phyloP scores from a whole-genome alignment of 345 rosid species.

The Balakata baccata region DNA sequence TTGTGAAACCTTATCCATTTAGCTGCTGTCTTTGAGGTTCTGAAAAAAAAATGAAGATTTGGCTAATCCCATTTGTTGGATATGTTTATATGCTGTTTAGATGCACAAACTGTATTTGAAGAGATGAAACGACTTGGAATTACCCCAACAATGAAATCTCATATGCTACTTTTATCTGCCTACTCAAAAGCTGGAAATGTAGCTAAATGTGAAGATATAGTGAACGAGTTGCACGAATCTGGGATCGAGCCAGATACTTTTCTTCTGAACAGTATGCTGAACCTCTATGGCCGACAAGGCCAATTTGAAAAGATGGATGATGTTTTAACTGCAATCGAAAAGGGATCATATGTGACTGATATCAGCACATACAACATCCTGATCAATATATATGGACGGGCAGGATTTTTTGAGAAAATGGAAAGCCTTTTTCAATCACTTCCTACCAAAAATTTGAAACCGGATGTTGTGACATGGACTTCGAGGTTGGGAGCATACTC shows the following conservation, averaged over 20 bases:
- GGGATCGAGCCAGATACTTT: slow-evolving; percentile 80
- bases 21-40: background rate
- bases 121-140: slow-evolving; percentile 79
- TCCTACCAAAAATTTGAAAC: slow-evolving; percentile 37
- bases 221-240: slow-evolving; percentile 61
- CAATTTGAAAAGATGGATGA: slow-evolving; percentile 76
- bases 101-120: slow-evolving; percentile 75
- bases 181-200: slow-evolving; percentile 64
- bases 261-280: slow-evolving; percentile 77
- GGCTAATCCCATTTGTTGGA: background rate
- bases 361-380: slow-evolving; percentile 83
- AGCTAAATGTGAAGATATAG: slow-evolving; percentile 66
- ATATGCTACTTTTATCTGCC: slow-evolving; percentile 85
- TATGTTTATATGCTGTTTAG: slow-evolving; percentile 24
- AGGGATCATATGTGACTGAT: slow-evolving; percentile 50
- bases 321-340: slow-evolving; percentile 58
- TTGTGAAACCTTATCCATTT: background rate
- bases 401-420: slow-evolving; percentile 67
- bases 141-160: slow-evolving; percentile 85
- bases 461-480: slow-evolving; percentile 94
- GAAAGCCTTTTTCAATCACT: slow-evolving; percentile 55
- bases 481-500: slow-evolving; percentile 78
- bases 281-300: slow-evolving; percentile 75
- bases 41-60: background rate
- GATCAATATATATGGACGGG: slow-evolving; percentile 71